Percentiles rank a stretch among this genome's conserved stretches.
Evolutionary conservation across 495 filamentous ascomycete genomes (phyloP).

Genomic region (Xeromyces bisporus): DNA sequence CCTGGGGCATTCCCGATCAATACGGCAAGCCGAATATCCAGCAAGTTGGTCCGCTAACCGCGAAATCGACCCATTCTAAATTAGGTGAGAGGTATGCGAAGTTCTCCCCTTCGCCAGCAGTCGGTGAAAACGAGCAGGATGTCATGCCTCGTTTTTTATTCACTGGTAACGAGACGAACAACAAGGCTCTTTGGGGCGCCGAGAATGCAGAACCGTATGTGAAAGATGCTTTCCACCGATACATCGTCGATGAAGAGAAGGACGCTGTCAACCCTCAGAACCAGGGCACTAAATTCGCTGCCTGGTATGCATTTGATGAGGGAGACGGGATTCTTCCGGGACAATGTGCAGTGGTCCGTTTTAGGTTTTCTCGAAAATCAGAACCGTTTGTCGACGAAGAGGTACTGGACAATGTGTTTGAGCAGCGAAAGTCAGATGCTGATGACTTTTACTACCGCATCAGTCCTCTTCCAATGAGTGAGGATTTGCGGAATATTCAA

Average conservation of each 20-base stretch:
- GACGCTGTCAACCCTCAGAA: slow-evolving; percentile 63
- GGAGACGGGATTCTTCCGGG: slow-evolving; percentile 71
- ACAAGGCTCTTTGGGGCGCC: slow-evolving; percentile 52
- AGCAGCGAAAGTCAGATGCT: slow-evolving; percentile 67
- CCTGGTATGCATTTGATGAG: slow-evolving; percentile 85
- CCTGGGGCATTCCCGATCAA: slow-evolving; percentile 61
- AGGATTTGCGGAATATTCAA: slow-evolving; percentile 89
- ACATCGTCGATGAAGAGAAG: slow-evolving; percentile 70
- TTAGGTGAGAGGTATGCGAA: slow-evolving; percentile 72
- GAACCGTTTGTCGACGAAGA: slow-evolving; percentile 79
- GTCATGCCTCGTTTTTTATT: slow-evolving; percentile 71
- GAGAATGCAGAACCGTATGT: slow-evolving; percentile 70
- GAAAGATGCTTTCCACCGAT: slow-evolving; percentile 86
- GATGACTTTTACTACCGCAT: slow-evolving; percentile 93
- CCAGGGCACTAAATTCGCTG: slow-evolving; percentile 74
- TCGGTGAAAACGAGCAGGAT: slow-evolving; percentile 60
- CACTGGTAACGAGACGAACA: slow-evolving; percentile 92
- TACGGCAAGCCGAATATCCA: slow-evolving; percentile 62
- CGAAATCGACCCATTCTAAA: slow-evolving; percentile 55
- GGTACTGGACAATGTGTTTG: slow-evolving; percentile 77
- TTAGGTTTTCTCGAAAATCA: slow-evolving; percentile 60
- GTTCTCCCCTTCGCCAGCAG: slow-evolving; percentile 77
- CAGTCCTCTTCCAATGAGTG: slow-evolving; percentile 84
- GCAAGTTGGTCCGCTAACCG: slow-evolving; percentile 42
- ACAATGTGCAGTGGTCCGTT: slow-evolving; percentile 89